Conservation (phyloP, 345 rosid species). For the Corymbia maculata region DNA sequence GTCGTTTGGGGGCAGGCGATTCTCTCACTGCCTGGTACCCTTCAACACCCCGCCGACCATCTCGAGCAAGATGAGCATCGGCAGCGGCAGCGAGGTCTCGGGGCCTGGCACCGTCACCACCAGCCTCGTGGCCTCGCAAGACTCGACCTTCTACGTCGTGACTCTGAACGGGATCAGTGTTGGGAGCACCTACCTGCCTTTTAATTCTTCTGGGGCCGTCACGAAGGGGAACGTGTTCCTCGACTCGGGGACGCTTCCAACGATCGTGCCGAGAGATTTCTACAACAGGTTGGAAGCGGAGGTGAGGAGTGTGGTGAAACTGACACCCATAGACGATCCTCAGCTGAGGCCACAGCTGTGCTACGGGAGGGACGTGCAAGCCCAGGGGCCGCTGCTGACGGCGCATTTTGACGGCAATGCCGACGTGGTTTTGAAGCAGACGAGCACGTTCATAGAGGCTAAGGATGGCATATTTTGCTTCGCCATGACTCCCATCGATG, state of each 20-base stretch:
- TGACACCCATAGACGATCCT: constrained; percentile 14
- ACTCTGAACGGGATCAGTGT: constrained; percentile 38
- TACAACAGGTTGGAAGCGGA: constrained; percentile 8
- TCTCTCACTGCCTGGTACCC: constrained; percentile 62
- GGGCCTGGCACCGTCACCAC: constrained; percentile 30
- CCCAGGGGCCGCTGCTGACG: constrained; percentile 20
- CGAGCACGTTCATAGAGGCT: constrained; percentile 23
- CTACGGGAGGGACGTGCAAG: constrained; percentile 3
- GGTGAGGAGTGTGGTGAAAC: constrained; percentile 1
- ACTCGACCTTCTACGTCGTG: constrained; percentile 38
- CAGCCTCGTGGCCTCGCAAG: constrained; percentile 16
- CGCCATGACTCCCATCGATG: not conserved
- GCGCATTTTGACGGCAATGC: constrained; percentile 30
- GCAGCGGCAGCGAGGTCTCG: constrained; percentile 32
- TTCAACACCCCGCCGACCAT: constrained; percentile 1
- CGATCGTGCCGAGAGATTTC: constrained; percentile 18
- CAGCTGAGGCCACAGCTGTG: constrained; percentile 19
- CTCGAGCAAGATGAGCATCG: constrained; percentile 46
- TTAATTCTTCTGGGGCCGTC: constrained; percentile 6
- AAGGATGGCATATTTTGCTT: constrained; percentile 21
- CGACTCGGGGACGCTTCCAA: constrained; percentile 60
- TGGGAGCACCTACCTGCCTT: constrained; percentile 4
- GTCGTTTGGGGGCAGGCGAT: constrained; percentile 23
- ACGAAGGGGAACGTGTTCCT: constrained; percentile 42
- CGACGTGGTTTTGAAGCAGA: constrained; percentile 15